A percentile compares a stretch with the other conserved stretches of the same genome.
These are phyloP conservation scores for Diutina siamensis DNA, from an alignment of 1,139 yeast genomes.

Conservation along the genomic window DNA sequence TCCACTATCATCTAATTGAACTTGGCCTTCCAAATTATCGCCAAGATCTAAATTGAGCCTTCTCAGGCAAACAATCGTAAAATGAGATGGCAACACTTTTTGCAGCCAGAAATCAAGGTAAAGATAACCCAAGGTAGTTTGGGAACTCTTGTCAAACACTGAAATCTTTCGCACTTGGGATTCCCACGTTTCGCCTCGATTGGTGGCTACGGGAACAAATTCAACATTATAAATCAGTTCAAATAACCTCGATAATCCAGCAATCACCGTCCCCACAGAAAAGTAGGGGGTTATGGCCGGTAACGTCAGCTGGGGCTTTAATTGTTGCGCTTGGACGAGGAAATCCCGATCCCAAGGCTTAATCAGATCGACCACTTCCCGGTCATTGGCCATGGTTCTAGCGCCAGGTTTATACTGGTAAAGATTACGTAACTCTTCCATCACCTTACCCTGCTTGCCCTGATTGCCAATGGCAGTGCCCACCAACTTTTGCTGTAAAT, in stretches of 20 bases:
- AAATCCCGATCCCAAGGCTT: conserved; percentile 93
- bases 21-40: conserved; percentile 22
- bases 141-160: conserved; percentile 31
- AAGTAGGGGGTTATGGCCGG: conserved; percentile 43
- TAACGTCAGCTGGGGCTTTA: not conserved
- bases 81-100: conserved; percentile 72
- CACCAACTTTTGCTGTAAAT: conserved; percentile 32
- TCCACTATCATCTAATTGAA: conserved; percentile 38
- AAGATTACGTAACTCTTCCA: conserved; percentile 42
- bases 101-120: conserved; percentile 37
- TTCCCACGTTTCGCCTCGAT: conserved; percentile 81
- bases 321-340: conserved; percentile 15
- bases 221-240: conserved; percentile 63
- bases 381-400: conserved; percentile 16
- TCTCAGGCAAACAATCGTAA: conserved; percentile 92
- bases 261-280: conserved; percentile 77
- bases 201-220: conserved; percentile 53
- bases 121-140: conserved; percentile 25
- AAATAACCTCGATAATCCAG: conserved; percentile 70
- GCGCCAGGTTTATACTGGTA: conserved; percentile 11
- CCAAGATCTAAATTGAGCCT: conserved; percentile 22
- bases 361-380: conserved; percentile 33
- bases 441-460: conserved; percentile 37
- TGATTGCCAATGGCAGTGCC: conserved; percentile 6
- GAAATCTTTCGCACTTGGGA: conserved; percentile 69